Conservation (phyloP, 2,329 filamentous ascomycete species). For the Knufia petricola region DNA sequence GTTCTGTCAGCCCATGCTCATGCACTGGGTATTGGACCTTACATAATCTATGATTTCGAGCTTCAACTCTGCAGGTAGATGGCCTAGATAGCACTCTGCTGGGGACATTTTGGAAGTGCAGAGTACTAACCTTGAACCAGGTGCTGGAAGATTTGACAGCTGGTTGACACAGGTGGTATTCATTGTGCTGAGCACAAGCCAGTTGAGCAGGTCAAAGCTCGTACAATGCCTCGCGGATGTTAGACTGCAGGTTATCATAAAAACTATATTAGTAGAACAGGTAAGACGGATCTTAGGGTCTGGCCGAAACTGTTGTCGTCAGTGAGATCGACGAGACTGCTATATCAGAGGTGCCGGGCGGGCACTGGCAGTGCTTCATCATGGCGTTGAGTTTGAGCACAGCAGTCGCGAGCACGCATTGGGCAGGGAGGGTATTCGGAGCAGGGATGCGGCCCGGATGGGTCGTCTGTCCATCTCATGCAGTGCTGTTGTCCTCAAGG, state of each 20-base stretch:
- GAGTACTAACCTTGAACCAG: neutral
- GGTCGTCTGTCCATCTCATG: neutral
- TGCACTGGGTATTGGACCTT: slow-evolving; percentile 3
- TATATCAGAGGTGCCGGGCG: neutral
- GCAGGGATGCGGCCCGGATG: neutral
- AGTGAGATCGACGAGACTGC: no score
- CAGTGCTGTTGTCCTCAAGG: neutral
- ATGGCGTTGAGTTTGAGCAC: neutral
- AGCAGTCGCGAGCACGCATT: neutral
- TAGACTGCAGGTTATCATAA: no score
- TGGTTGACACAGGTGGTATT: neutral
- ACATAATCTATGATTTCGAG: slow-evolving; percentile 21
- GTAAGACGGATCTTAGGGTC: no score
- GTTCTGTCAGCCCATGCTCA: slow-evolving; percentile 6
- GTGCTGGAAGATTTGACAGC: neutral
- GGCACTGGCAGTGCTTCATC: neutral
- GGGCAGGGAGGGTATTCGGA: neutral
- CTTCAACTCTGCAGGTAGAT: slow-evolving; percentile 20
- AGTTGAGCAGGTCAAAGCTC: no score
- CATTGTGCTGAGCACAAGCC: neutral
- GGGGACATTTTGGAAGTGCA: neutral
- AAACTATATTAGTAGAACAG: no score
- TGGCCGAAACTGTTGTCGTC: no score
- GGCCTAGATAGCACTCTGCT: slow-evolving; percentile 17
- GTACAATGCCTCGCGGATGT: neutral